A percentile compares a stretch with the other conserved stretches of the same genome.
Evolutionary conservation across 495 filamentous ascomycete genomes (phyloP).

Genomic region (Hypoxylon cercidicola): DNA sequence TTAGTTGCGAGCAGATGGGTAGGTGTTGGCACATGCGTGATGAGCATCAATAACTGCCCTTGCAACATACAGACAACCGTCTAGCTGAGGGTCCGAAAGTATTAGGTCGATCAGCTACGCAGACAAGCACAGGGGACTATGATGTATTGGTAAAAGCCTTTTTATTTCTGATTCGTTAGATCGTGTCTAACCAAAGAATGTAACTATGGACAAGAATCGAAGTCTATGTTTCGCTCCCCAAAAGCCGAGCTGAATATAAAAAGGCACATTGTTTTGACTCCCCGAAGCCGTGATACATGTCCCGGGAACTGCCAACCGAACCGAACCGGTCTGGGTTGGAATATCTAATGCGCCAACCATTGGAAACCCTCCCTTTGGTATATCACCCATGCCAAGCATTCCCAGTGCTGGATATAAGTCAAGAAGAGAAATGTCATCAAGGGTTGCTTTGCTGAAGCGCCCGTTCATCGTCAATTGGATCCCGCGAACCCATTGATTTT

Average conservation of each 20-base stretch:
- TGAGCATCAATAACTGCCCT: no score
- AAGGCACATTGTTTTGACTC: conserved; percentile 17
- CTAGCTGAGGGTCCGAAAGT: no score
- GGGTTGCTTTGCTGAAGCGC: conserved; percentile 9
- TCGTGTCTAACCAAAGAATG: conserved; percentile 18
- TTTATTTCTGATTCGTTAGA: conserved; percentile 20
- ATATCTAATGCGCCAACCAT: conserved; percentile 20
- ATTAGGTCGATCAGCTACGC: neutral
- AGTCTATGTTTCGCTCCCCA: conserved; percentile 37
- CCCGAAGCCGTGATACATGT: conserved; percentile 7
- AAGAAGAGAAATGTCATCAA: conserved; percentile 34
- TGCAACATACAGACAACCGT: no score
- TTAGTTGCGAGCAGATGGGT: no score
- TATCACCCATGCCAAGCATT: conserved; percentile 14
- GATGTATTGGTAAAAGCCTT: conserved; percentile 13
- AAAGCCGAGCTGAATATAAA: conserved; percentile 13
- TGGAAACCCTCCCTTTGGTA: conserved; percentile 20
- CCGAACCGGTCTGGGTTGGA: conserved; percentile 21
- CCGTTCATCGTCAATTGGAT: conserved; percentile 33
- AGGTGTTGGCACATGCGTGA: no score
- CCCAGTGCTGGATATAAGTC: neutral
- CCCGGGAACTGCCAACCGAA: neutral
- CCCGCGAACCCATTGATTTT: conserved; percentile 12
- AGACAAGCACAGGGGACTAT: neutral
- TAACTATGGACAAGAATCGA: conserved; percentile 46